A percentile compares a stretch with the other conserved stretches of the same genome.
These are phyloP conservation scores for Yamadazyma mexicana DNA, from an alignment of 1,139 yeast genomes.

Conservation along the genomic window DNA sequence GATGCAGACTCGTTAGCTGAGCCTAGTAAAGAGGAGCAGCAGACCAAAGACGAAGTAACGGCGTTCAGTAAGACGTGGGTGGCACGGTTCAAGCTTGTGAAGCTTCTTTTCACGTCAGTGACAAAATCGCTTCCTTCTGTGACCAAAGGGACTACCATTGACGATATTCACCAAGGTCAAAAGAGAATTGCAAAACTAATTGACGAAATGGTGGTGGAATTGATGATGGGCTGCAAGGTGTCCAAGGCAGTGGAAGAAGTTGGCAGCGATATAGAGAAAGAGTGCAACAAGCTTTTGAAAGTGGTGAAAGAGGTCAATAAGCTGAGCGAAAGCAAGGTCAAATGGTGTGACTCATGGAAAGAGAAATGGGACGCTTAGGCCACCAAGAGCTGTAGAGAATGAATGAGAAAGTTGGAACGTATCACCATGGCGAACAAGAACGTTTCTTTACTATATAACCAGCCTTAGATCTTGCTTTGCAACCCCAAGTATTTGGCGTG, in stretches of 20 bases:
- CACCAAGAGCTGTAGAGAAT: not conserved
- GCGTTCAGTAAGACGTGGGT: constrained; percentile 50
- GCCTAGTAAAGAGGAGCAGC: constrained; percentile 17
- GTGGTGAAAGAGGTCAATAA: constrained; percentile 39
- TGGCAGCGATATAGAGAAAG: constrained; percentile 25
- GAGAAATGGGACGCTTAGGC: constrained; percentile 22
- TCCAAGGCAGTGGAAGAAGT: constrained; percentile 29
- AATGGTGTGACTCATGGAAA: constrained; percentile 56
- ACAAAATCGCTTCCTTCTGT: constrained; percentile 52
- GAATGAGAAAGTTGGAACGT: no score
- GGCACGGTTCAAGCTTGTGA: constrained; percentile 53
- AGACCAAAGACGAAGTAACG: constrained; percentile 29
- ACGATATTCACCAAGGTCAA: constrained; percentile 34
- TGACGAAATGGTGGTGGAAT: constrained; percentile 49
- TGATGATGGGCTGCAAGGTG: constrained; percentile 45
- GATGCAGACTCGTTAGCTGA: constrained; percentile 27
- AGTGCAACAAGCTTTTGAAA: constrained; percentile 31
- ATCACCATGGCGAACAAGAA: no score
- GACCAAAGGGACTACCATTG: constrained; percentile 34
- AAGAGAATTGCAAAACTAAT: constrained; percentile 32
- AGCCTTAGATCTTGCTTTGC: constrained; percentile 1
- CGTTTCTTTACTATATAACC: no score
- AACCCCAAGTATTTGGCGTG: constrained; percentile 71
- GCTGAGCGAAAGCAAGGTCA: constrained; percentile 39
- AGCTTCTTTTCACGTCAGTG: constrained; percentile 53